Evolutionary conservation across 805 yeast genomes (phyloP).

Genomic region (Candida anglica): DNA sequence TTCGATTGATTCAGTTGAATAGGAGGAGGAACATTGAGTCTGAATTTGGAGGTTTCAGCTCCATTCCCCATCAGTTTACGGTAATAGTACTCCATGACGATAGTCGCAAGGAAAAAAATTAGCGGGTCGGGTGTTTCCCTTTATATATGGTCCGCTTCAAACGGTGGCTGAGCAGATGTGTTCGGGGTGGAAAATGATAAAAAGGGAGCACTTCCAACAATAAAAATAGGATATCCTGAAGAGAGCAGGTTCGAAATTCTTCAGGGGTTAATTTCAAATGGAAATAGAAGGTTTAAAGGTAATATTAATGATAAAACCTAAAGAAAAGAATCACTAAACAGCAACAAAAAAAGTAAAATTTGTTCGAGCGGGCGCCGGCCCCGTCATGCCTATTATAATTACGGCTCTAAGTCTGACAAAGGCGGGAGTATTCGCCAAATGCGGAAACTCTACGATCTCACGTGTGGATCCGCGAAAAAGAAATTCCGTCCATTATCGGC

Average conservation of each 20-base stretch:
- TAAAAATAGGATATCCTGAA: no score
- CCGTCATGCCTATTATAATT: background rate
- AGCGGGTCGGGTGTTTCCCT: no score
- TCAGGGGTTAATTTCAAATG: background rate
- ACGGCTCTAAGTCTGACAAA: background rate
- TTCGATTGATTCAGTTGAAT: conserved; percentile 16
- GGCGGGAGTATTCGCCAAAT: no score
- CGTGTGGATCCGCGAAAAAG: no score
- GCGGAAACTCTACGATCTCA: conserved; percentile 9
- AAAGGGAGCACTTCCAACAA: no score
- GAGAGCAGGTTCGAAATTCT: no score
- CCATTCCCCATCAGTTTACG: conserved; percentile 37
- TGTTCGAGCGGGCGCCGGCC: background rate
- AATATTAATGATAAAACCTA: background rate
- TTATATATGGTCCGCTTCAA: no score
- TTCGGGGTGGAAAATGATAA: no score
- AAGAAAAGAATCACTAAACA: no score
- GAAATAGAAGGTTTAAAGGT: background rate
- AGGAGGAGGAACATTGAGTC: conserved; percentile 13
- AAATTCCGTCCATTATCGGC: no score
- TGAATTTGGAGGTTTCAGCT: conserved; percentile 32
- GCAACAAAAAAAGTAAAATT: background rate
- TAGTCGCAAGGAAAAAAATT: no score
- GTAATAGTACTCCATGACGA: conserved; percentile 31
- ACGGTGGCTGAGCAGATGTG: no score